phyloP scores from a whole-genome alignment of 163 green algal genomes.

The Chloroidium sp. region DNA sequence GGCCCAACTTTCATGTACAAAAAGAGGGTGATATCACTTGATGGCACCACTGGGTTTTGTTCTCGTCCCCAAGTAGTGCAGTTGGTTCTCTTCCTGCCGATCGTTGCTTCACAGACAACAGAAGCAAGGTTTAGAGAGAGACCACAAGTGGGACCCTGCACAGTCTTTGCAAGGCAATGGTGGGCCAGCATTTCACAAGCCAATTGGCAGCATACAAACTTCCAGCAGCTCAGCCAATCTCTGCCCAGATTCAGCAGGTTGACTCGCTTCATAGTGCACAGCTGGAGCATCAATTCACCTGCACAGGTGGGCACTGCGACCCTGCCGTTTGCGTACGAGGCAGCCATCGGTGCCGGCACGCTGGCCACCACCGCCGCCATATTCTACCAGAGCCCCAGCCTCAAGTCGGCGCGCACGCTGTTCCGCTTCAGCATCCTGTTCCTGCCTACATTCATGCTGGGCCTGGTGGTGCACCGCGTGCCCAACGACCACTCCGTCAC shows the following conservation, averaged over 20 bases:
- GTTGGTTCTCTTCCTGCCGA: too few species aligned
- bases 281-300: constrained; percentile 7
- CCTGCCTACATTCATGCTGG: constrained; percentile 81
- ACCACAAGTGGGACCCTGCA: too few species aligned
- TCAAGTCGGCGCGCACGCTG: constrained; percentile 58
- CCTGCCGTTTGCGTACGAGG: constrained; percentile 62
- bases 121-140: too few species aligned
- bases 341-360: constrained; percentile 36
- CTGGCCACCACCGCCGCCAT: constrained; percentile 39
- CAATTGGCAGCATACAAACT: background rate
- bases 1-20: too few species aligned
- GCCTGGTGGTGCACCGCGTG: constrained; percentile 69
- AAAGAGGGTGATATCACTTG: too few species aligned
- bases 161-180: constrained; percentile 32
- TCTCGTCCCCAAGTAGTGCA: too few species aligned
- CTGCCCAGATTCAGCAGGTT: background rate
- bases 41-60: too few species aligned
- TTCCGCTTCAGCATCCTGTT: constrained; percentile 85
- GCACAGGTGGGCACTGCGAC: constrained; percentile 29
- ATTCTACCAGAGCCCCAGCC: constrained; percentile 49
- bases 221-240: background rate
- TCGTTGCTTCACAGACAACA: too few species aligned
- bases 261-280: background rate
- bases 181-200: constrained; percentile 25
- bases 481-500: constrained; percentile 31